A percentile compares a stretch with the other conserved stretches of the same genome.
These are phyloP conservation scores for Senna siamea DNA, from an alignment of 306 rosid species.

Conservation along the genomic window DNA sequence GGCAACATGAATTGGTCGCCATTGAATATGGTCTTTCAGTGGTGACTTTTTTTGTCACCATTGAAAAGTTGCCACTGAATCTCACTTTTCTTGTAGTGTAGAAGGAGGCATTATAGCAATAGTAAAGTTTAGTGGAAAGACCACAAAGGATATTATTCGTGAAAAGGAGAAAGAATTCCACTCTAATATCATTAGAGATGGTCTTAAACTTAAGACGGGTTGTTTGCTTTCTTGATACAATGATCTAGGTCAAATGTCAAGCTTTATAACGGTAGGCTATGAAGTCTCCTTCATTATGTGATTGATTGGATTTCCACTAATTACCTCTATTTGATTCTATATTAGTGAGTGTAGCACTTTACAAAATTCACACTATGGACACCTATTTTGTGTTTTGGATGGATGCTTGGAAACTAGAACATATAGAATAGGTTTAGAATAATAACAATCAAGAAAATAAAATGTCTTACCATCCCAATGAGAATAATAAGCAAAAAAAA, in stretches of 20 bases:
- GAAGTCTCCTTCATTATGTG: background rate
- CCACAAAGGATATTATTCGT: slow-evolving; percentile 57
- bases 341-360: background rate
- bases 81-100: no score
- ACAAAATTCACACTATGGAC: background rate
- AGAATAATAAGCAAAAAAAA: no score
- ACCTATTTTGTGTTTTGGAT: background rate
- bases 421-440: slow-evolving; percentile 2
- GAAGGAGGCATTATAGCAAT: slow-evolving; percentile 82
- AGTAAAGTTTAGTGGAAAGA: slow-evolving; percentile 81
- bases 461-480: no score
- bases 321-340: background rate
- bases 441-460: background rate
- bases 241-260: slow-evolving; percentile 85
- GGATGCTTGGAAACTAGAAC: background rate
- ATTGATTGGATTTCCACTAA: background rate
- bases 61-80: no score
- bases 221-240: slow-evolving; percentile 95
- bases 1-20: no score
- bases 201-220: slow-evolving; percentile 70
- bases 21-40: no score
- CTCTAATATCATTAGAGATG: slow-evolving; percentile 54
- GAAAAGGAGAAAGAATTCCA: slow-evolving; percentile 65
- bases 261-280: slow-evolving; percentile 70
- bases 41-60: no score